Conservation (phyloP, 148 eudicot genomes). For the Rhododendron ferrugineum region DNA sequence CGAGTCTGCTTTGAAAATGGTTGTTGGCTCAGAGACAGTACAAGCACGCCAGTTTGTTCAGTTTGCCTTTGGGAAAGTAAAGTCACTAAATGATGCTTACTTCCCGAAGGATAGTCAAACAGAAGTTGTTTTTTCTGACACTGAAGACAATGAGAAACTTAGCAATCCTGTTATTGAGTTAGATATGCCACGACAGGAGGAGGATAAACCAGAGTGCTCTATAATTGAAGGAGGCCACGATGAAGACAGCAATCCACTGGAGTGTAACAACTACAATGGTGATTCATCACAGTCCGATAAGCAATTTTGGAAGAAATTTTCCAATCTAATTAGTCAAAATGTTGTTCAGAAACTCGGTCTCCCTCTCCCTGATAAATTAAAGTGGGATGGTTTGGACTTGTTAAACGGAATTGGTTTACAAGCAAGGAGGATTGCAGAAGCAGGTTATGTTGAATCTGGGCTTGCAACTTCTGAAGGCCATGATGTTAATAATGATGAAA, state of each 20-base stretch:
- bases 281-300: slow-evolving; percentile 43
- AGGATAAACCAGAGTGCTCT: slow-evolving; percentile 25
- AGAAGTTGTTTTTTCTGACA: slow-evolving; percentile 17
- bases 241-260: slow-evolving; percentile 14
- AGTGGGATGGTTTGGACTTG: slow-evolving; percentile 85
- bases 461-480: slow-evolving; percentile 63
- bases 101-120: slow-evolving; percentile 42
- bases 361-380: slow-evolving; percentile 66
- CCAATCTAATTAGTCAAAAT: slow-evolving; percentile 59
- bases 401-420: slow-evolving; percentile 64
- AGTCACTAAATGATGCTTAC: slow-evolving; percentile 68
- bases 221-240: slow-evolving; percentile 17
- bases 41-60: slow-evolving; percentile 89
- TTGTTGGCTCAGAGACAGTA: slow-evolving; percentile 80
- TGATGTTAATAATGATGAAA: slow-evolving; percentile 23
- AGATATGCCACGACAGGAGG: slow-evolving; percentile 18
- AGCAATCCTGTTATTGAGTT: slow-evolving; percentile 27
- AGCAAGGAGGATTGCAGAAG: slow-evolving; percentile 64
- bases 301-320: slow-evolving; percentile 72
- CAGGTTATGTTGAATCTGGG: slow-evolving; percentile 80
- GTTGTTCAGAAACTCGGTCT: slow-evolving; percentile 73
- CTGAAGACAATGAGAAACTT: slow-evolving; percentile 16
- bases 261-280: slow-evolving; percentile 6
- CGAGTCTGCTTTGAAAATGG: slow-evolving; percentile 66
- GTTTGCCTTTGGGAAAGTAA: slow-evolving; percentile 79